These are phyloP conservation scores for Colletotrichum liaoningense DNA, from an alignment of 2,329 filamentous ascomycete genomes.

Conservation along the genomic window DNA sequence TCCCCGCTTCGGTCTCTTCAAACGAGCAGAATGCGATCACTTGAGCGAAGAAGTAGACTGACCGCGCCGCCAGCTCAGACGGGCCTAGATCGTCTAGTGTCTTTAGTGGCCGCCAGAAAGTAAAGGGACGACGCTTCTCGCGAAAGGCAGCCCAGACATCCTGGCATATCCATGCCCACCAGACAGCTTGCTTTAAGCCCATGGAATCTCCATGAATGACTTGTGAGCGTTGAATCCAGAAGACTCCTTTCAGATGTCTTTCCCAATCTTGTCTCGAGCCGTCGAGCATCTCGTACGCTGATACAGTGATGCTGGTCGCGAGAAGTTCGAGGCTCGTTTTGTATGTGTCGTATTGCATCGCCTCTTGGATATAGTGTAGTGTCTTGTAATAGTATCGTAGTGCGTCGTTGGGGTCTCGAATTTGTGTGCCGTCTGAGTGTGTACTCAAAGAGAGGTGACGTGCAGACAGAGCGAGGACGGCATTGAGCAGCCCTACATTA, in stretches of 20 bases:
- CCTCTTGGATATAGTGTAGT: conserved; percentile 69
- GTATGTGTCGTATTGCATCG: conserved; percentile 69
- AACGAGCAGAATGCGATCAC: conserved; percentile 68
- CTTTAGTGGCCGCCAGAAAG: conserved; percentile 67
- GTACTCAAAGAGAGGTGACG: conserved; percentile 38
- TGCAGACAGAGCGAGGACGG: conserved; percentile 41
- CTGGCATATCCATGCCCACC: conserved; percentile 75
- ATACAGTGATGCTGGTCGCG: conserved; percentile 70
- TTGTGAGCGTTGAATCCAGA: conserved; percentile 73
- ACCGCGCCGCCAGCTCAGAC: conserved; percentile 64
- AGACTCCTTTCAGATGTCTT: conserved; percentile 71
- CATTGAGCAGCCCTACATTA: conserved; percentile 43
- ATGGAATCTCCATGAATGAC: conserved; percentile 69
- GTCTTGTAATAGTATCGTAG: conserved; percentile 71
- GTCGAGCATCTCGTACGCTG: conserved; percentile 74
- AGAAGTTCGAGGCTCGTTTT: conserved; percentile 68
- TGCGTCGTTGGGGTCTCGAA: conserved; percentile 42
- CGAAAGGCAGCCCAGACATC: conserved; percentile 74
- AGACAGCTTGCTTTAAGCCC: conserved; percentile 67
- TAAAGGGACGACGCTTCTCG: conserved; percentile 66
- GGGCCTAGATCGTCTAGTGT: conserved; percentile 58
- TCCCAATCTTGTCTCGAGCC: conserved; percentile 67
- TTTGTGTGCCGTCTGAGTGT: not conserved
- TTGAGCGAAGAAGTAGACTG: conserved; percentile 66
- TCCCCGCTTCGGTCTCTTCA: conserved; percentile 34